Evolutionary conservation across 2,329 filamentous ascomycete genomes (phyloP), one percentile per base, ranked within the genome.

Genomic region (Thielaviopsis punctulata): DNA sequence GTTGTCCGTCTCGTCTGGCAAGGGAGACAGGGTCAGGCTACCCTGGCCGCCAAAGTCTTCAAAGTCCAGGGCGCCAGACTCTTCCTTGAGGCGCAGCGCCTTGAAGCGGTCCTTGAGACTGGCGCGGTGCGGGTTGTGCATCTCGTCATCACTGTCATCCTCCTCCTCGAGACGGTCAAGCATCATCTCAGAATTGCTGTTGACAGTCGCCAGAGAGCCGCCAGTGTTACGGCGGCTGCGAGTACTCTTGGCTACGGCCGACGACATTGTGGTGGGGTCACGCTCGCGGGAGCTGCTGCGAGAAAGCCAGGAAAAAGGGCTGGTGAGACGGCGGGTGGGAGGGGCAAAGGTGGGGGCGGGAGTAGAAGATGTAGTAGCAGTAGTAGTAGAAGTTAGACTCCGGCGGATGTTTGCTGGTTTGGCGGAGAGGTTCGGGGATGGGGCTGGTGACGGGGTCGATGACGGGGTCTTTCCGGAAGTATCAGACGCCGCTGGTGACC

Each of bases 231-330:
- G 75, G 59, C 55, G 27, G 74, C 68, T 55, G 73, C 62, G 53
- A 58, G 55, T 59, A 61, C 47, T 60, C 60, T 39, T 82, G 74
- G 5, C 36, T 18, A 41, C 36, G n/a, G 36, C 76, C 12, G 79
- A 74, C 49, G 77, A 73, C 60, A 80, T 80, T 49, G 68, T 69
- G 33, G 73, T 72, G 10, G 79, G 77, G 63, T 74, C 53, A 49
- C 53, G 45, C 22, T 55, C 53, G n/a, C 53, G 53, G 6, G 53
- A 55, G 47, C 49, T 52, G 45, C 50, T 82, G 58, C 86, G 73
- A 27, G 86, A 86, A 39, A 93, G 74, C 81, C 86, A 90, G 39
- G 86, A 79, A 60, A 94, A 93, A n/a, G 84, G 86, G 59, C 86
- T 86, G 8, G 86, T 89, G 52, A 93, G 76, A 64, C 92, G 94